Percentiles rank a stretch among this genome's conserved stretches.
phyloP scores from a whole-genome alignment of 2,329 filamentous ascomycete species.

The Geosmithia putterillii region DNA sequence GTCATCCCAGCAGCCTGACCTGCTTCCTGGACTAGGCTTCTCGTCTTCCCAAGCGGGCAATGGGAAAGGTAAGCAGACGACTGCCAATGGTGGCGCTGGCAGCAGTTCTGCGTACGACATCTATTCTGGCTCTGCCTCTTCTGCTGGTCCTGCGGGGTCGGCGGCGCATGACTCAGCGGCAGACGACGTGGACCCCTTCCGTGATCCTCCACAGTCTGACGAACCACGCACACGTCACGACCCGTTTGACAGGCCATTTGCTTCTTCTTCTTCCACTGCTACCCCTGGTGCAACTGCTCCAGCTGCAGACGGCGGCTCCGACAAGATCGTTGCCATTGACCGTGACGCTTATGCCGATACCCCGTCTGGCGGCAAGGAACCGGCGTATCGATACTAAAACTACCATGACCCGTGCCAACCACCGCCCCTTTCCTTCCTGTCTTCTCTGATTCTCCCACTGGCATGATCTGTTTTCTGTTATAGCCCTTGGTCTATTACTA shows the following conservation, averaged over 20 bases:
- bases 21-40: neutral
- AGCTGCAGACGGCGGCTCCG: neutral
- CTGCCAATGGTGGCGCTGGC: conserved; percentile 10
- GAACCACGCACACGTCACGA: conserved; percentile 1
- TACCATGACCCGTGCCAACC: no score
- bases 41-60: conserved; percentile 3
- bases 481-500: neutral
- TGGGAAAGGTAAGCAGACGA: conserved; percentile 22
- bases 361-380: neutral
- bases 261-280: no score
- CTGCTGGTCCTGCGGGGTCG: conserved; percentile 1
- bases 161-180: neutral
- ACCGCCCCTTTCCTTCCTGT: no score
- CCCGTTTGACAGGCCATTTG: neutral
- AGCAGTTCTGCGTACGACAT: conserved; percentile 9
- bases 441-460: no score
- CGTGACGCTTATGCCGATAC: no score
- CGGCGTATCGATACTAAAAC: neutral
- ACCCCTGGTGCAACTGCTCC: no score
- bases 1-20: neutral
- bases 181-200: conserved; percentile 20
- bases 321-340: neutral
- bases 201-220: conserved; percentile 14
- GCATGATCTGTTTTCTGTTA: neutral
- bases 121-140: neutral